Conservation (phyloP, 1,284 basidiomycete genomes). For the Ceratobasidium sp. region DNA sequence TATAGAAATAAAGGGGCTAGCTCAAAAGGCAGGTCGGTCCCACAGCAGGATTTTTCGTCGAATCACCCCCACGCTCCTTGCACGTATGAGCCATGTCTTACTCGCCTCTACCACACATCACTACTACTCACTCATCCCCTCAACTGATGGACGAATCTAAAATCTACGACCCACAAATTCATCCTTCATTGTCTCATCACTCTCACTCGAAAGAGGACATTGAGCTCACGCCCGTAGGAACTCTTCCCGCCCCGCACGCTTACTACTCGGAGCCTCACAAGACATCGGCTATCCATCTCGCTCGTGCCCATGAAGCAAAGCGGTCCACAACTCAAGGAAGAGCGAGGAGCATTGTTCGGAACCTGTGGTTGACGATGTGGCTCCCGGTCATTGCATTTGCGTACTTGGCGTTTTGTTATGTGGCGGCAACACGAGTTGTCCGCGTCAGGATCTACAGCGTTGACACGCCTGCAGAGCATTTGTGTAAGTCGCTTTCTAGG, state of each 20-base stretch:
- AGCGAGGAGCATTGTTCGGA: neutral
- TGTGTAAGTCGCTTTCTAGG: constrained; percentile 18
- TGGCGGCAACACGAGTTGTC: constrained; percentile 25
- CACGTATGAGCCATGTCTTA: constrained; percentile 25
- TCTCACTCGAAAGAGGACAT: constrained; percentile 28
- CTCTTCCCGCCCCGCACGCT: neutral
- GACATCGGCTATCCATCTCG: constrained; percentile 10
- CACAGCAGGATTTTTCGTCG: neutral
- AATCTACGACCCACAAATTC: neutral
- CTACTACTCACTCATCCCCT: neutral
- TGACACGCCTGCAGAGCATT: constrained; percentile 18
- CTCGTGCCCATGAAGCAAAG: neutral
- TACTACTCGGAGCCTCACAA: constrained; percentile 31
- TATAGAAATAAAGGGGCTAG: neutral
- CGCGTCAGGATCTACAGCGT: constrained; percentile 29
- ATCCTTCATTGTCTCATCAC: neutral
- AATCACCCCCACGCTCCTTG: neutral
- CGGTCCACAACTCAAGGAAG: constrained; percentile 3
- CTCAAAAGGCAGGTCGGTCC: neutral
- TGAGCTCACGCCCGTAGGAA: constrained; percentile 11
- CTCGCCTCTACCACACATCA: constrained; percentile 5
- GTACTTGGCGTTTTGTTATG: constrained; percentile 36
- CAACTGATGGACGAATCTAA: neutral
- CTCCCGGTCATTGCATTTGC: constrained; percentile 20
- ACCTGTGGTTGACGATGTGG: constrained; percentile 33